Conservation (phyloP, 345 rosid species). For the Alliaria petiolata region DNA sequence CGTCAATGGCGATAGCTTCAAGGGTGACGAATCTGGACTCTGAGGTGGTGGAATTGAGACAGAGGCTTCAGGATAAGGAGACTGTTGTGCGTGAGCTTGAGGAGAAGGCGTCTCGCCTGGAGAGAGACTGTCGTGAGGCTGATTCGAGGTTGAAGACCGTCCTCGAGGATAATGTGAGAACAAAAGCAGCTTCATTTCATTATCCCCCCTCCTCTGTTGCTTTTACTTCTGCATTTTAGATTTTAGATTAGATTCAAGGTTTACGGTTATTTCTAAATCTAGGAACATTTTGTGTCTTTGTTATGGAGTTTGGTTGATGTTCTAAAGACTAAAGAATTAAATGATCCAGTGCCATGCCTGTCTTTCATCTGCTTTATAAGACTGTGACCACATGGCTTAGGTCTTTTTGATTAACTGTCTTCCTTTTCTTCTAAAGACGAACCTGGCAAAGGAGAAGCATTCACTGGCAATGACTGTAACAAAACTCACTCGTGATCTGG, state of each 20-base stretch:
- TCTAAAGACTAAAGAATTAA: no score
- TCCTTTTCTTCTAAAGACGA: constrained; percentile 40
- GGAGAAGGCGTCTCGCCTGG: constrained; percentile 50
- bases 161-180: constrained; percentile 67
- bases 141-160: constrained; percentile 58
- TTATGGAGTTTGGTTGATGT: background rate
- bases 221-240: background rate
- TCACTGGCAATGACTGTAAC: constrained; percentile 61
- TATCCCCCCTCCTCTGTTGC: background rate
- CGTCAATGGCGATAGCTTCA: constrained; percentile 92
- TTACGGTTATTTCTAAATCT: no score
- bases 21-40: constrained; percentile 82
- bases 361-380: background rate
- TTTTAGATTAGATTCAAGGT: no score
- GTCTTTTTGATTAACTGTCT: background rate
- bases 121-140: constrained; percentile 51
- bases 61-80: constrained; percentile 63
- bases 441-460: constrained; percentile 68
- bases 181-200: background rate
- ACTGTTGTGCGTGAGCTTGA: constrained; percentile 55
- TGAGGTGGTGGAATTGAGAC: constrained; percentile 53
- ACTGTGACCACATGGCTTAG: background rate
- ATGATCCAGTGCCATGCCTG: background rate
- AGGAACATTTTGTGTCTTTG: background rate
- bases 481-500: constrained; percentile 74